Conservation (phyloP, 2,329 filamentous ascomycete genomes). For the Emericellopsis atlantica region DNA sequence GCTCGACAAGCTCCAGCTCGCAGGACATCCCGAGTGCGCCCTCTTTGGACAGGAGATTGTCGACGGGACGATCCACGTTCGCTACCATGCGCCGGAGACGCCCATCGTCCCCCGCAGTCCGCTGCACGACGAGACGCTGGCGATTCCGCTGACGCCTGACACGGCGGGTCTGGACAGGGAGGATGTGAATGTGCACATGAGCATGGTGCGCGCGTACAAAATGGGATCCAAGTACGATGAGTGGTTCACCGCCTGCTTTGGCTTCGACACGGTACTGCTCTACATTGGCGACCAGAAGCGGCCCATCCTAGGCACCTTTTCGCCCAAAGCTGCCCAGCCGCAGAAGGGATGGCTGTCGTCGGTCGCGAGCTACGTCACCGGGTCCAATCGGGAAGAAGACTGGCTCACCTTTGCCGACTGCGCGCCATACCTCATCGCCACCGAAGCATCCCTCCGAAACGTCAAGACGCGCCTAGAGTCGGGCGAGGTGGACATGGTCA, state of each 20-base stretch:
- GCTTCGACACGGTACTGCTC: constrained; percentile 45
- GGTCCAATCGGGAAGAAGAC: constrained; percentile 16
- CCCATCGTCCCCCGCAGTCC: constrained; percentile 23
- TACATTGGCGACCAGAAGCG: constrained; percentile 52
- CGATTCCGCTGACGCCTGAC: constrained; percentile 45
- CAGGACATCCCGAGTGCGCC: constrained; percentile 42
- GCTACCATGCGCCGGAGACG: constrained; percentile 24
- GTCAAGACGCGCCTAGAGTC: constrained; percentile 44
- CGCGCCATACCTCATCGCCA: constrained; percentile 63
- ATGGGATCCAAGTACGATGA: constrained; percentile 47
- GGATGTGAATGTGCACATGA: constrained; percentile 46
- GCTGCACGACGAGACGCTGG: constrained; percentile 25
- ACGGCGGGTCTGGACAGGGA: constrained; percentile 29
- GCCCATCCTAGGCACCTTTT: constrained; percentile 45
- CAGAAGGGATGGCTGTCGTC: constrained; percentile 20
- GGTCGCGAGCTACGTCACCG: constrained; percentile 17
- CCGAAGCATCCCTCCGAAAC: constrained; percentile 54
- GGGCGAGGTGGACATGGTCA: constrained; percentile 46
- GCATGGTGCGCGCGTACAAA: constrained; percentile 43
- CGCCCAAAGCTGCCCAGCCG: constrained; percentile 19
- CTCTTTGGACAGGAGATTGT: constrained; percentile 50
- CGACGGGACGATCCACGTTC: constrained; percentile 22
- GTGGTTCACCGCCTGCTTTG: constrained; percentile 59
- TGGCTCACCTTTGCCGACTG: constrained; percentile 61
- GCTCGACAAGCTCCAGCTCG: constrained; percentile 47